Conservation (phyloP, 2,329 filamentous ascomycete species). For the Alternaria panax region DNA sequence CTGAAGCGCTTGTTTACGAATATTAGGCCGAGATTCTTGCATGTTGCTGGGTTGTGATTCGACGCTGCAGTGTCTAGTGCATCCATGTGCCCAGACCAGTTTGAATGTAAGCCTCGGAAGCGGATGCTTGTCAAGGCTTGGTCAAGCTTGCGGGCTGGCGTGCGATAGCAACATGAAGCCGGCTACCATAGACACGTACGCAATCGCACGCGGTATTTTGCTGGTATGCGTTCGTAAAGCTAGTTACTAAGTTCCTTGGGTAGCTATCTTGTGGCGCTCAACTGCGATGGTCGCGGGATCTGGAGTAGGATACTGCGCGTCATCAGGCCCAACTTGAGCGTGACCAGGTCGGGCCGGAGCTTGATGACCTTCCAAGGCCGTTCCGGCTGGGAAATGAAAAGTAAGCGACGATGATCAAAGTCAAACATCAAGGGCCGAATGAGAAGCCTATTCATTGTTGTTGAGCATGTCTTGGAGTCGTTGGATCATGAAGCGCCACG, state of each 20-base stretch:
- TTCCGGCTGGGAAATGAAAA: background rate
- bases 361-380: background rate
- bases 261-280: background rate
- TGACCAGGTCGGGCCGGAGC: background rate
- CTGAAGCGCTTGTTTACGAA: conserved; percentile 14
- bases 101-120: conserved; percentile 21
- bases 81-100: background rate
- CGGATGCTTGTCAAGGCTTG: conserved; percentile 29
- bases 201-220: background rate
- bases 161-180: background rate
- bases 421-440: background rate
- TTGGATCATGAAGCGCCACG: background rate
- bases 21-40: background rate
- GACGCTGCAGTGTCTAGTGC: conserved; percentile 4
- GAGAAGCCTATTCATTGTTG: background rate
- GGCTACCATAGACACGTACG: background rate
- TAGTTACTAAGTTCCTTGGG: background rate
- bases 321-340: background rate
- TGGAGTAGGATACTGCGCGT: background rate
- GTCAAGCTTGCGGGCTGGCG: conserved; percentile 4
- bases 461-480: background rate
- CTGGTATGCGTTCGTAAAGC: background rate
- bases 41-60: conserved; percentile 10
- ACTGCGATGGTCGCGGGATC: background rate
- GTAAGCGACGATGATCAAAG: background rate